Conservation (phyloP, 2,329 filamentous ascomycete species). For the Neocatenulostroma microsporum region DNA sequence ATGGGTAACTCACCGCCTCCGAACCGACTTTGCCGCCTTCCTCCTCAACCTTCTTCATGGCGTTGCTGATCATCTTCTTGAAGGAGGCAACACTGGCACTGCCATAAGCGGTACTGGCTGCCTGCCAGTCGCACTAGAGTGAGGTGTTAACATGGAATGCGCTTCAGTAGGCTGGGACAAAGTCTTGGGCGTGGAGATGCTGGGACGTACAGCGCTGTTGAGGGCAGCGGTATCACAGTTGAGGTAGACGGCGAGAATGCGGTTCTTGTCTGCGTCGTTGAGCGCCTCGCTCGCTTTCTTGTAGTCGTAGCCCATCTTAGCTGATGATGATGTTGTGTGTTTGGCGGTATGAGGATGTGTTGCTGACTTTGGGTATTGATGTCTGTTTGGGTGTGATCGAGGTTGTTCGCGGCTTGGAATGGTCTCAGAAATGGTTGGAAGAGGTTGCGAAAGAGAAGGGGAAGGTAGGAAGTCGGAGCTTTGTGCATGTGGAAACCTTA, state of each 20-base stretch:
- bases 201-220: slow-evolving; percentile 8
- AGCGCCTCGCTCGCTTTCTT: slow-evolving; percentile 17
- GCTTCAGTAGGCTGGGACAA: too few relatives aligned
- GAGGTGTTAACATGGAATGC: neutral
- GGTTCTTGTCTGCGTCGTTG: slow-evolving; percentile 24
- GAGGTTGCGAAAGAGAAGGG: too few relatives aligned
- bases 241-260: slow-evolving; percentile 22
- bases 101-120: slow-evolving; percentile 21
- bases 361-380: neutral
- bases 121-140: slow-evolving; percentile 22
- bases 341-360: neutral
- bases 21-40: slow-evolving; percentile 16
- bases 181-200: slow-evolving; percentile 2
- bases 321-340: too few relatives aligned
- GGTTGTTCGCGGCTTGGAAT: too few relatives aligned
- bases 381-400: too few relatives aligned
- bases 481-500: too few relatives aligned
- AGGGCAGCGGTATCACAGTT: slow-evolving; percentile 12
- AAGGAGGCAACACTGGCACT: slow-evolving; percentile 20
- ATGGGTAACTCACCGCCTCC: neutral
- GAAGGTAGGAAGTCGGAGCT: too few relatives aligned
- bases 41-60: slow-evolving; percentile 24
- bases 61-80: slow-evolving; percentile 15
- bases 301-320: slow-evolving; percentile 22
- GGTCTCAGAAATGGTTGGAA: too few relatives aligned